Conservation (phyloP, 148 eudicot species). For the Simmondsia chinensis region DNA sequence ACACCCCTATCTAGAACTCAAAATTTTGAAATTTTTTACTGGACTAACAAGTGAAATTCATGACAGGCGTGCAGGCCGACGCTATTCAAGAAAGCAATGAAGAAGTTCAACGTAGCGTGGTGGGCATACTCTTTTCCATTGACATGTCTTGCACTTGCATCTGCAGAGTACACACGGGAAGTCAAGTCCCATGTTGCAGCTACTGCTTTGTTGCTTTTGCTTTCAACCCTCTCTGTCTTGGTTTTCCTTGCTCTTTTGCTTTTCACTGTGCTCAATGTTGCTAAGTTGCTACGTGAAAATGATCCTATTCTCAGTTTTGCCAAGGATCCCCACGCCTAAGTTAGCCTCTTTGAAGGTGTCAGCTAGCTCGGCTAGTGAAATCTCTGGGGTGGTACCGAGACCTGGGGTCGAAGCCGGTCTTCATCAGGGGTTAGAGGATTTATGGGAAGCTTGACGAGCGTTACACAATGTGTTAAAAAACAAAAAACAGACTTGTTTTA, state of each 20-base stretch:
- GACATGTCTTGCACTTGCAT: constrained; percentile 32
- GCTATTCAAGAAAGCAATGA: constrained; percentile 46
- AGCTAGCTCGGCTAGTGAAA: no score
- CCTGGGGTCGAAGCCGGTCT: no score
- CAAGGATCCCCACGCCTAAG: constrained; percentile 23
- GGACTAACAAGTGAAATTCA: no score
- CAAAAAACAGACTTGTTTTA: no score
- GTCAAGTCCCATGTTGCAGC: constrained; percentile 22
- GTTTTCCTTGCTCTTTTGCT: constrained; percentile 43
- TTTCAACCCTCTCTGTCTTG: constrained; percentile 42
- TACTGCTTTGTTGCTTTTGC: constrained; percentile 23
- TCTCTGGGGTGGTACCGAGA: no score
- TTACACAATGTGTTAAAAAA: no score
- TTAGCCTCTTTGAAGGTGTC: no score
- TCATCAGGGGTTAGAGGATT: no score
- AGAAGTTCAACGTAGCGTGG: constrained; percentile 39
- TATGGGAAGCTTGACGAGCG: no score
- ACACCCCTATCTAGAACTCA: no score
- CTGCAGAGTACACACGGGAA: constrained; percentile 27
- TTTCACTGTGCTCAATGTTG: constrained; percentile 38
- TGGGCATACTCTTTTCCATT: constrained; percentile 56
- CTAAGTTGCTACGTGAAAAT: constrained; percentile 28
- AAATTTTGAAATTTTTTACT: no score
- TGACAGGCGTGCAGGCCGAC: constrained; percentile 41
- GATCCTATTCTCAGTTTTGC: constrained; percentile 31